Evolutionary conservation across 1,284 basidiomycete species (phyloP).

Genomic region (Exobasidium rhododendri): DNA sequence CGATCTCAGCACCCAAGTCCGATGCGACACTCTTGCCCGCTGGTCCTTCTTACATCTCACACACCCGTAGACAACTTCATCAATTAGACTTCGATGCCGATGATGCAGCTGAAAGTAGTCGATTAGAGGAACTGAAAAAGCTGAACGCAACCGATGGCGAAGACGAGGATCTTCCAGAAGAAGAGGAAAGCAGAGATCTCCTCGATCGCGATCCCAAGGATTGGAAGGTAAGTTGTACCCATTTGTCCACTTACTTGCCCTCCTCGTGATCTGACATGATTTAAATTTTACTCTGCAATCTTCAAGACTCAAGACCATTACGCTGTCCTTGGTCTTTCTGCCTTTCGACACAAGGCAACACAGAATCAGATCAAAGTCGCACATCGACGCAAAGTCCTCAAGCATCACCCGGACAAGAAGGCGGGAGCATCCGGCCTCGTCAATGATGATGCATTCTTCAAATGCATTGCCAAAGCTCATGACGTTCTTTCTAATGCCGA

Average conservation of each 20-base stretch:
- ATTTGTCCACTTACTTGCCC: not conserved
- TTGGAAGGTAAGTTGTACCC: slow-evolving; percentile 74
- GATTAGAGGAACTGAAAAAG: slow-evolving; percentile 55
- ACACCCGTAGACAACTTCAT: slow-evolving; percentile 46
- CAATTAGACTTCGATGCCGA: slow-evolving; percentile 46
- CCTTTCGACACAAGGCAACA: slow-evolving; percentile 81
- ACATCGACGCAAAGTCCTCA: slow-evolving; percentile 97
- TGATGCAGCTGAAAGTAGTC: slow-evolving; percentile 41
- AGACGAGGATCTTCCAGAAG: slow-evolving; percentile 83
- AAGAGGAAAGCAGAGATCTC: slow-evolving; percentile 74
- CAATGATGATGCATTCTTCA: slow-evolving; percentile 99
- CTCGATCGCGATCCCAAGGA: slow-evolving; percentile 86
- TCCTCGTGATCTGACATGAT: slow-evolving; percentile 3
- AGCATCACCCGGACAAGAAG: slow-evolving; percentile 99
- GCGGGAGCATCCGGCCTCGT: slow-evolving; percentile 68
- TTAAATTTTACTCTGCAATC: slow-evolving; percentile 2
- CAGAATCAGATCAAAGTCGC: slow-evolving; percentile 93
- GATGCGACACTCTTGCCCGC: slow-evolving; percentile 39
- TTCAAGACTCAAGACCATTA: slow-evolving; percentile 94
- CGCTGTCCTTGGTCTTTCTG: slow-evolving; percentile 87
- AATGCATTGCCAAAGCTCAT: slow-evolving; percentile 95
- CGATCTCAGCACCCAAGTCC: slow-evolving; percentile 35
- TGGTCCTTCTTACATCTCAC: slow-evolving; percentile 46
- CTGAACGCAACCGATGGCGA: slow-evolving; percentile 67
- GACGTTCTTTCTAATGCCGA: slow-evolving; percentile 85